Percentiles rank a stretch among this genome's conserved stretches.
Evolutionary conservation across 2,329 filamentous ascomycete species (phyloP).

Genomic region (Alternaria sp.): DNA sequence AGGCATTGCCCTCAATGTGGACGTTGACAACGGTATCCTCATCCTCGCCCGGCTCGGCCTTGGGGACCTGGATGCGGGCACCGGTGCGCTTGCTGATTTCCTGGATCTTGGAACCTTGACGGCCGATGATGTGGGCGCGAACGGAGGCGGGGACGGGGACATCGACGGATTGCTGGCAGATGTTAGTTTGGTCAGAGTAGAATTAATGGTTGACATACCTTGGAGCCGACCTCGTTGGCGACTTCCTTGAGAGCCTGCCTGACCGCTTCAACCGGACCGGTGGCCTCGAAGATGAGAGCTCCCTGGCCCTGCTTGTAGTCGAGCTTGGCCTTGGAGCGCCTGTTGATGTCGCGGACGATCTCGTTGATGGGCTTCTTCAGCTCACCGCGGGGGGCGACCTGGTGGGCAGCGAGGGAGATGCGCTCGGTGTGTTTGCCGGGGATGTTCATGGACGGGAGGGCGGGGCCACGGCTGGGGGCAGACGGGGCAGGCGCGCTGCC

Average conservation of each 20-base stretch:
- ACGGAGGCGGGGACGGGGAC: slow-evolving; percentile 84
- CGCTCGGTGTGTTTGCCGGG: slow-evolving; percentile 83
- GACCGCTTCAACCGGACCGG: slow-evolving; percentile 81
- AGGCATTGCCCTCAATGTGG: slow-evolving; percentile 85
- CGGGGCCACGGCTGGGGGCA: slow-evolving; percentile 38
- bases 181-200: slow-evolving; percentile 12
- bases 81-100: slow-evolving; percentile 87
- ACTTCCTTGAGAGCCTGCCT: slow-evolving; percentile 89
- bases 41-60: slow-evolving; percentile 79
- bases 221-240: slow-evolving; percentile 84
- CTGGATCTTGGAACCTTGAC: slow-evolving; percentile 88
- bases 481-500: slow-evolving; percentile 58
- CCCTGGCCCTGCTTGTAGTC: slow-evolving; percentile 76
- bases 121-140: slow-evolving; percentile 90
- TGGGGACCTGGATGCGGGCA: slow-evolving; percentile 88
- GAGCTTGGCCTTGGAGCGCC: slow-evolving; percentile 85
- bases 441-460: slow-evolving; percentile 71
- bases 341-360: slow-evolving; percentile 89
- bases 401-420: slow-evolving; percentile 74
- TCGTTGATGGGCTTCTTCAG: slow-evolving; percentile 86
- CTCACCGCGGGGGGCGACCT: slow-evolving; percentile 77
- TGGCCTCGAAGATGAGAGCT: slow-evolving; percentile 83
- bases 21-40: slow-evolving; percentile 83
- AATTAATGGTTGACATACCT: slow-evolving; percentile 60
- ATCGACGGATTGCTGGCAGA: slow-evolving; percentile 66